Percentiles rank a stretch among this genome's conserved stretches.
Evolutionary conservation across 2,329 filamentous ascomycete genomes (phyloP).

Genomic region (Penicillium sp.): DNA sequence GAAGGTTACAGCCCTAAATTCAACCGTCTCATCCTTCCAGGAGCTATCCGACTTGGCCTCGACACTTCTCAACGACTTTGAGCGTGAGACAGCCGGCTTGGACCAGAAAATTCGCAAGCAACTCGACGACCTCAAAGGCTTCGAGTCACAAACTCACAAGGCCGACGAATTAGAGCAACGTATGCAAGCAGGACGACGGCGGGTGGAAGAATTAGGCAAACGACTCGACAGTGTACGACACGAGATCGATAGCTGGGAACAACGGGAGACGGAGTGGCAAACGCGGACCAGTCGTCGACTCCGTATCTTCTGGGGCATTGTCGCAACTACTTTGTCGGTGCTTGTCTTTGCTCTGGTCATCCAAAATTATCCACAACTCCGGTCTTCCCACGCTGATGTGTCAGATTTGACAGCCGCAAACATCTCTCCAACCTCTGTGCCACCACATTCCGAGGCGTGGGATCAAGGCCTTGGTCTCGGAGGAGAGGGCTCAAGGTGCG

Average conservation of each 20-base stretch:
- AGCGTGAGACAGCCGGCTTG: slow-evolving; percentile 34
- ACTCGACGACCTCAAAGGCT: slow-evolving; percentile 37
- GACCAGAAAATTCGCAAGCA: slow-evolving; percentile 39
- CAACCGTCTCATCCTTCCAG: slow-evolving; percentile 42
- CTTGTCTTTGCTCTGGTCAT: slow-evolving; percentile 30
- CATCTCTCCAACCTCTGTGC: slow-evolving; percentile 12
- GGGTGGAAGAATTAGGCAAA: slow-evolving; percentile 36
- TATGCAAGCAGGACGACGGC: slow-evolving; percentile 36
- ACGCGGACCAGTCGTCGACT: slow-evolving; percentile 37
- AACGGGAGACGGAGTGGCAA: slow-evolving; percentile 43
- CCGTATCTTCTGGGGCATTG: slow-evolving; percentile 38
- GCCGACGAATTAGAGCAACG: slow-evolving; percentile 39
- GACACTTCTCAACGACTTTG: slow-evolving; percentile 38
- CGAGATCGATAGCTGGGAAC: slow-evolving; percentile 44
- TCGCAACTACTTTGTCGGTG: slow-evolving; percentile 27
- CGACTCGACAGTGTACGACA: slow-evolving; percentile 39
- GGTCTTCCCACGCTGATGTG: neutral
- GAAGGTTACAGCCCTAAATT: slow-evolving; percentile 41
- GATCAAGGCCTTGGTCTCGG: slow-evolving; percentile 1
- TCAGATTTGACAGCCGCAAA: slow-evolving; percentile 14
- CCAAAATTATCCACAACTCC: slow-evolving; percentile 24
- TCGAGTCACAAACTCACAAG: slow-evolving; percentile 37
- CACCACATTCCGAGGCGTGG: slow-evolving; percentile 7
- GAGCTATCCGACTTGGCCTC: slow-evolving; percentile 38
- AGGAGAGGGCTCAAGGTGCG: neutral